phyloP scores from a whole-genome alignment of 164 flowering plant species.

The Echeveria elegans region DNA sequence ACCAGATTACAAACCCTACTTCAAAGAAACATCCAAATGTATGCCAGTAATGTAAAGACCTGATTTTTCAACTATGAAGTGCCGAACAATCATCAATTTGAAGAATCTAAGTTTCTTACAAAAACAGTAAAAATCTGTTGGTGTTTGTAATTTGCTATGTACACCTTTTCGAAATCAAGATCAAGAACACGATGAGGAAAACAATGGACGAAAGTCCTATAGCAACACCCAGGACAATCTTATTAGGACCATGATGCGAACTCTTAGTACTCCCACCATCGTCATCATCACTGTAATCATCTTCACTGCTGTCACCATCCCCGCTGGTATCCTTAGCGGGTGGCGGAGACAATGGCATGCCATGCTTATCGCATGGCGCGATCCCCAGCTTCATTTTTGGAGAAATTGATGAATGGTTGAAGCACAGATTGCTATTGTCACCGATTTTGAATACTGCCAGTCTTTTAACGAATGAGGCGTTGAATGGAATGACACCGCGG shows the following conservation, averaged over 20 bases:
- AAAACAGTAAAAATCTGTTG: neutral
- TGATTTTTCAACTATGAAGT: neutral
- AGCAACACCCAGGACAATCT: slow-evolving; percentile 87
- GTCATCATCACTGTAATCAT: slow-evolving; percentile 23
- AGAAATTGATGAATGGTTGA: slow-evolving; percentile 50
- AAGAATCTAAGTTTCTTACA: neutral
- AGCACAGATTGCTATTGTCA: slow-evolving; percentile 65
- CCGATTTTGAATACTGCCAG: slow-evolving; percentile 65
- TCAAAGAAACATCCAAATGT: neutral
- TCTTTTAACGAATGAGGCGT: slow-evolving; percentile 47
- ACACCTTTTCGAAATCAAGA: slow-evolving; percentile 71
- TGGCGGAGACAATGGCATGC: slow-evolving; percentile 70
- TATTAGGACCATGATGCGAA: slow-evolving; percentile 63
- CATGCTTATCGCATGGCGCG: slow-evolving; percentile 78
- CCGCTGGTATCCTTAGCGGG: slow-evolving; percentile 32
- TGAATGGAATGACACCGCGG: slow-evolving; percentile 82
- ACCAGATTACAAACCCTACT: neutral
- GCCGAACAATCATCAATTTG: neutral
- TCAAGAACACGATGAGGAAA: slow-evolving; percentile 70
- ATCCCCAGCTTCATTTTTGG: slow-evolving; percentile 82
- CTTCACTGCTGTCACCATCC: slow-evolving; percentile 14
- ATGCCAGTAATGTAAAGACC: neutral
- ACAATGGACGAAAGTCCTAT: slow-evolving; percentile 80
- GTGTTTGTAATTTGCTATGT: slow-evolving; percentile 26
- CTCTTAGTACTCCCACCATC: slow-evolving; percentile 19